Conservation (phyloP, 257 asterid genomes). For the Eustoma russellianum region DNA sequence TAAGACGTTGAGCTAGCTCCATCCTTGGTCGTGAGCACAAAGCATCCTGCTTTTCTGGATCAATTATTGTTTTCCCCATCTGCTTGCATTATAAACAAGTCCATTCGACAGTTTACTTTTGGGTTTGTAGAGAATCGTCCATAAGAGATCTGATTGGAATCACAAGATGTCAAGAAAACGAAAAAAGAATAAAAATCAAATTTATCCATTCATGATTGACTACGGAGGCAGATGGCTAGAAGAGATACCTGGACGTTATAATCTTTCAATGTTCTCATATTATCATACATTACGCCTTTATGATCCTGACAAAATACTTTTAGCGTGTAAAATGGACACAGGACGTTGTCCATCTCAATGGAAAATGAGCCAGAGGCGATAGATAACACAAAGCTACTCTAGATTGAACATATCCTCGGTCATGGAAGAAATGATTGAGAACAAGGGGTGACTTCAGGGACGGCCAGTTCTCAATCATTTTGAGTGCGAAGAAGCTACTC, state of each 20-base stretch:
- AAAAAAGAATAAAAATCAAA: too few species aligned
- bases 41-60: constrained; percentile 28
- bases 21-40: constrained; percentile 41
- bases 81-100: constrained; percentile 51
- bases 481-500: constrained; percentile 45
- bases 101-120: constrained; percentile 44
- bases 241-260: constrained; percentile 60
- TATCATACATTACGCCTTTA: constrained; percentile 66
- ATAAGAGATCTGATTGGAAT: constrained; percentile 34
- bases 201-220: too few species aligned
- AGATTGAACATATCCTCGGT: constrained; percentile 37
- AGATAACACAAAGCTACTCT: constrained; percentile 18
- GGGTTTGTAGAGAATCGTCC: constrained; percentile 48
- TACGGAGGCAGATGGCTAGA: too few species aligned
- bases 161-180: background rate
- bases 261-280: constrained; percentile 67
- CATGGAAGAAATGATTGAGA: constrained; percentile 43
- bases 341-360: constrained; percentile 38
- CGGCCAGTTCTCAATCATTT: constrained; percentile 45
- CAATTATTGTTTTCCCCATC: constrained; percentile 53
- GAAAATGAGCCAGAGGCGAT: constrained; percentile 32
- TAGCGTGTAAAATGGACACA: constrained; percentile 65
- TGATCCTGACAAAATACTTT: constrained; percentile 58
- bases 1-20: constrained; percentile 52
- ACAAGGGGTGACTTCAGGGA: constrained; percentile 45